Evolutionary conservation across 2,329 filamentous ascomycete species (phyloP).

Genomic region (Talaromyces verruculosus): DNA sequence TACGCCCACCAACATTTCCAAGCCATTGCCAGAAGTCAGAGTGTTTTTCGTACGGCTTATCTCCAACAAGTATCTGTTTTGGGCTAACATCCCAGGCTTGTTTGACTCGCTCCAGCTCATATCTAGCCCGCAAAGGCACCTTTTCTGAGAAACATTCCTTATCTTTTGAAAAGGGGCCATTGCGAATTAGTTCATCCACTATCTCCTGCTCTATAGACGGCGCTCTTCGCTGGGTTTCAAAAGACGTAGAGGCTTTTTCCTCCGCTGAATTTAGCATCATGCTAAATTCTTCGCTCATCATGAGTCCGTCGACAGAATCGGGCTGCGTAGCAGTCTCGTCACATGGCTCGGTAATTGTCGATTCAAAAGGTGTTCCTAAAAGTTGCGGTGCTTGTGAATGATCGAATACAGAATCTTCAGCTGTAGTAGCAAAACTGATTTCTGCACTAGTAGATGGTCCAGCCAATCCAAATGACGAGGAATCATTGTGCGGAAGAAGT

Average conservation of each 20-base stretch:
- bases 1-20: slow-evolving; percentile 28
- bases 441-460: slow-evolving; percentile 3
- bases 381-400: slow-evolving; percentile 14
- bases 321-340: slow-evolving; percentile 24
- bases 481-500: not conserved
- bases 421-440: slow-evolving; percentile 31
- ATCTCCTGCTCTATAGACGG: slow-evolving; percentile 24
- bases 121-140: slow-evolving; percentile 38
- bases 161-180: slow-evolving; percentile 39
- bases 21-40: slow-evolving; percentile 39
- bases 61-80: slow-evolving; percentile 32
- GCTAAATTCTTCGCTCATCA: slow-evolving; percentile 28
- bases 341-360: slow-evolving; percentile 31
- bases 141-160: slow-evolving; percentile 27
- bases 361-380: slow-evolving; percentile 31
- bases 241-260: not conserved
- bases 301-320: slow-evolving; percentile 28
- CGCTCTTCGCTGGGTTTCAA: not conserved
- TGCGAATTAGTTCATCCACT: slow-evolving; percentile 31
- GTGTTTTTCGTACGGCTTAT: slow-evolving; percentile 29
- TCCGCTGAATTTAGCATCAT: slow-evolving; percentile 19
- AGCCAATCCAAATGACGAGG: not conserved
- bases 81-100: slow-evolving; percentile 32
- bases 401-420: slow-evolving; percentile 23
- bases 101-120: slow-evolving; percentile 40